Conservation (phyloP, 352 stramenopile species). For the Phytophthora pinifolia region DNA sequence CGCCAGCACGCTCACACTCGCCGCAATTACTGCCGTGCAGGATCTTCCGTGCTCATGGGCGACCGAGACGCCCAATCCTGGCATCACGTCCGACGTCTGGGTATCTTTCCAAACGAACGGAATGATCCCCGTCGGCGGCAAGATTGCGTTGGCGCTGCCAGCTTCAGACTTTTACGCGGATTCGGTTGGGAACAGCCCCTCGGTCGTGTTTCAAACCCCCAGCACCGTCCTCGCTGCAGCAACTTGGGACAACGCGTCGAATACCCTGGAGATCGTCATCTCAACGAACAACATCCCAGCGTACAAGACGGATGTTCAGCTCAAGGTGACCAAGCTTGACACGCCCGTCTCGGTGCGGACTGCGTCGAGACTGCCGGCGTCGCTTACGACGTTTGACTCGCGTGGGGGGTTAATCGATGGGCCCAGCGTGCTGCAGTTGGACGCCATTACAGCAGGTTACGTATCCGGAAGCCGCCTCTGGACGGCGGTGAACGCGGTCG, state of each 20-base stretch:
- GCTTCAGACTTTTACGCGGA: constrained; percentile 37
- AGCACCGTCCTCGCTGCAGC: constrained; percentile 14
- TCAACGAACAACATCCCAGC: constrained; percentile 29
- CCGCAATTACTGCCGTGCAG: constrained; percentile 40
- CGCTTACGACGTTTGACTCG: constrained; percentile 46
- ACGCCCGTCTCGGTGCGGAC: constrained; percentile 45
- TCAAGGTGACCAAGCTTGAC: constrained; percentile 41
- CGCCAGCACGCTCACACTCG: constrained; percentile 32
- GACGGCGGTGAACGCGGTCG: constrained; percentile 36
- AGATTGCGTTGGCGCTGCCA: constrained; percentile 42
- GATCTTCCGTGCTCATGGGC: constrained; percentile 36
- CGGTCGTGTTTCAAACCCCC: constrained; percentile 32
- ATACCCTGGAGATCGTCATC: constrained; percentile 23
- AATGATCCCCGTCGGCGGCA: constrained; percentile 35
- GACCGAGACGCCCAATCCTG: constrained; percentile 44
- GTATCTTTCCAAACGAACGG: constrained; percentile 54
- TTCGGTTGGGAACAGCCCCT: constrained; percentile 21
- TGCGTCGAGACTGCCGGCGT: constrained; percentile 18
- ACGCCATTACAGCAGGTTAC: constrained; percentile 41
- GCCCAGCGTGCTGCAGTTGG: constrained; percentile 39
- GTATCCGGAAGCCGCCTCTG: constrained; percentile 54
- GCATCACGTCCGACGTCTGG: constrained; percentile 42
- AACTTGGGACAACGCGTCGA: constrained; percentile 25
- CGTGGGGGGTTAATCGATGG: constrained; percentile 51
- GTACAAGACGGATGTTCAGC: constrained; percentile 27